These are phyloP conservation scores for Tephrocybe rancida DNA, from an alignment of 768 basidiomycete species.

Conservation along the genomic window DNA sequence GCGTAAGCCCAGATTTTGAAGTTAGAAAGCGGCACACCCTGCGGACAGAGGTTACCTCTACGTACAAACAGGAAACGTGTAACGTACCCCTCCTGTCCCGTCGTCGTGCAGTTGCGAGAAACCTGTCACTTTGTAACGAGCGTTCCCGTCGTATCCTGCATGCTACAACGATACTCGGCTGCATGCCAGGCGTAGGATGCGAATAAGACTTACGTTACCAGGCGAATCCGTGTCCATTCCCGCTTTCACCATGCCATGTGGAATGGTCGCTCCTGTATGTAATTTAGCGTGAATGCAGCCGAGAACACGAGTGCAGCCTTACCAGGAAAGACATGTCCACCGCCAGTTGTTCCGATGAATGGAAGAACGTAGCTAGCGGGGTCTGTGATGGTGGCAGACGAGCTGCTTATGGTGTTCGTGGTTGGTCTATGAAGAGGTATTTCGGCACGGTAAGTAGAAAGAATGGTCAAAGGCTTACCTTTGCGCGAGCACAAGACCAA, in stretches of 20 bases:
- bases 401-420: neutral
- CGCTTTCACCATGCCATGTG: slow-evolving; percentile 71
- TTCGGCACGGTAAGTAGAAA: no score
- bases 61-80: no score
- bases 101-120: slow-evolving; percentile 68
- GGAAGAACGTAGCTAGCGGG: slow-evolving; percentile 52
- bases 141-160: slow-evolving; percentile 49
- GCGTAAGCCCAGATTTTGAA: slow-evolving; percentile 64
- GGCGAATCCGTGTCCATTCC: slow-evolving; percentile 72
- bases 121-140: slow-evolving; percentile 48
- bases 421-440: no score
- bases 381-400: slow-evolving; percentile 26
- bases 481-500: no score
- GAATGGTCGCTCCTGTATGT: slow-evolving; percentile 55
- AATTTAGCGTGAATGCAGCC: neutral
- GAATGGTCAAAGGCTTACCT: no score
- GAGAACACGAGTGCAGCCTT: slow-evolving; percentile 12
- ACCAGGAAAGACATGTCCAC: slow-evolving; percentile 71
- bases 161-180: slow-evolving; percentile 31
- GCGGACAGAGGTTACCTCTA: no score
- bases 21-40: slow-evolving; percentile 58
- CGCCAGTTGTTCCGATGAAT: slow-evolving; percentile 67
- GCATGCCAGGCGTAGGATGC: neutral
- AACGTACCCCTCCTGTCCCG: slow-evolving; percentile 63
- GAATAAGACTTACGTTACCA: slow-evolving; percentile 48